These are phyloP conservation scores for Hibiscus tridactylites DNA, from an alignment of 345 rosid species.

Conservation along the genomic window DNA sequence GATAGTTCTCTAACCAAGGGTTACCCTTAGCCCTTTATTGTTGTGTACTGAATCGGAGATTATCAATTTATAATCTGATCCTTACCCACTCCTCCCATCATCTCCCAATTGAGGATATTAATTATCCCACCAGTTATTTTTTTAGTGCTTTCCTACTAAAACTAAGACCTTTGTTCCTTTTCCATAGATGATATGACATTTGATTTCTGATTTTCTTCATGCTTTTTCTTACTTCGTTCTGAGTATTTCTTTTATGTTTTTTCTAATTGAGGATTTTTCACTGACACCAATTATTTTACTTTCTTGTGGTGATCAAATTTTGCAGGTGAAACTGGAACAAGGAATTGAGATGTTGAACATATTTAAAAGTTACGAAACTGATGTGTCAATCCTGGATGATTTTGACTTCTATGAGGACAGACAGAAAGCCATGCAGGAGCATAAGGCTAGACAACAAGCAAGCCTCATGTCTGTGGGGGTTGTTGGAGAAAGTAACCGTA, in stretches of 20 bases:
- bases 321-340: constrained; percentile 76
- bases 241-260: neutral
- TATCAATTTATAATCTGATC: neutral
- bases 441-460: constrained; percentile 64
- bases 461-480: constrained; percentile 37
- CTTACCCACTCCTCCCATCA: neutral
- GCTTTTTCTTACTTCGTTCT: neutral
- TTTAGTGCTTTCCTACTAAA: neutral
- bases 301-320: neutral
- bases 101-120: neutral
- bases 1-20: neutral
- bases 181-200: neutral
- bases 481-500: constrained; percentile 47
- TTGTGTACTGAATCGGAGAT: neutral
- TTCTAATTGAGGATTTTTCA: neutral
- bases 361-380: constrained; percentile 59
- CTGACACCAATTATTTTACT: neutral
- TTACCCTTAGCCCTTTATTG: neutral
- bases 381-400: constrained; percentile 73
- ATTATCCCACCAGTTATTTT: neutral
- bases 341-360: constrained; percentile 72
- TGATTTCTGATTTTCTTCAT: neutral
- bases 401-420: constrained; percentile 81
- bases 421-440: constrained; percentile 68
- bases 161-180: neutral